A percentile compares a stretch with the other conserved stretches of the same genome.
phyloP scores from a whole-genome alignment of 2,329 filamentous ascomycete species.

The Alternaria atra region DNA sequence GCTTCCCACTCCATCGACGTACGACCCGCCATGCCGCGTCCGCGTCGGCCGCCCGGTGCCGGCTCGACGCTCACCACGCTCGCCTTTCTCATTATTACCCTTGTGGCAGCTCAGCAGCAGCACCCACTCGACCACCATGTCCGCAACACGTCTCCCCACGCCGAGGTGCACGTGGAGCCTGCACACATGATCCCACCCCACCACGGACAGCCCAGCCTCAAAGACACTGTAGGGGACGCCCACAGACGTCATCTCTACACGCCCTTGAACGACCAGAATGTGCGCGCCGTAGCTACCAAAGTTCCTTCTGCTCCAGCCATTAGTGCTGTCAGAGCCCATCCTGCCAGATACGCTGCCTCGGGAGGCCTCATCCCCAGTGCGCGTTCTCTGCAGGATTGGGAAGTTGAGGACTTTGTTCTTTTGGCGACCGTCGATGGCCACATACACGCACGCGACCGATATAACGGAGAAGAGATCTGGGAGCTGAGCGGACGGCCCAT shows the following conservation, averaged over 20 bases:
- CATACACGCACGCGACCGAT: slow-evolving; percentile 88
- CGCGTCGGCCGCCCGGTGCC: slow-evolving; percentile 52
- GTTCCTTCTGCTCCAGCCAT: slow-evolving; percentile 78
- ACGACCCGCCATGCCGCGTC: slow-evolving; percentile 47
- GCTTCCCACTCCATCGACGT: slow-evolving; percentile 37
- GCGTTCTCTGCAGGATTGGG: slow-evolving; percentile 98
- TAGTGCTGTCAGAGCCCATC: slow-evolving; percentile 92
- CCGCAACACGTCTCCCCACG: slow-evolving; percentile 35
- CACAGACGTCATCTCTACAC: slow-evolving; percentile 35
- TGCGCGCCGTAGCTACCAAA: slow-evolving; percentile 95
- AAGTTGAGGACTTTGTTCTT: slow-evolving; percentile 99
- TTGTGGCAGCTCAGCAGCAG: slow-evolving; percentile 55
- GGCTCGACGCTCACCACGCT: slow-evolving; percentile 49
- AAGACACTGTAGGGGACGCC: slow-evolving; percentile 28
- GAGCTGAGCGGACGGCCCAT: slow-evolving; percentile 85
- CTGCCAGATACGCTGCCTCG: slow-evolving; percentile 64
- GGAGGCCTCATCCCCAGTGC: slow-evolving; percentile 70
- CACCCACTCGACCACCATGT: slow-evolving; percentile 42
- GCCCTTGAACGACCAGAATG: slow-evolving; percentile 64
- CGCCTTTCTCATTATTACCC: slow-evolving; percentile 48
- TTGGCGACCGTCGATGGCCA: slow-evolving; percentile 99
- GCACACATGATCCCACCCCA: slow-evolving; percentile 22
- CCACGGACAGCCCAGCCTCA: slow-evolving; percentile 15
- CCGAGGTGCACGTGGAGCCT: slow-evolving; percentile 37
- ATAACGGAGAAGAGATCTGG: slow-evolving; percentile 86